A percentile compares a stretch with the other conserved stretches of the same genome.
These are phyloP conservation scores for Helicosporidium sp. DNA, from an alignment of 139 green algal genomes.

Conservation along the genomic window DNA sequence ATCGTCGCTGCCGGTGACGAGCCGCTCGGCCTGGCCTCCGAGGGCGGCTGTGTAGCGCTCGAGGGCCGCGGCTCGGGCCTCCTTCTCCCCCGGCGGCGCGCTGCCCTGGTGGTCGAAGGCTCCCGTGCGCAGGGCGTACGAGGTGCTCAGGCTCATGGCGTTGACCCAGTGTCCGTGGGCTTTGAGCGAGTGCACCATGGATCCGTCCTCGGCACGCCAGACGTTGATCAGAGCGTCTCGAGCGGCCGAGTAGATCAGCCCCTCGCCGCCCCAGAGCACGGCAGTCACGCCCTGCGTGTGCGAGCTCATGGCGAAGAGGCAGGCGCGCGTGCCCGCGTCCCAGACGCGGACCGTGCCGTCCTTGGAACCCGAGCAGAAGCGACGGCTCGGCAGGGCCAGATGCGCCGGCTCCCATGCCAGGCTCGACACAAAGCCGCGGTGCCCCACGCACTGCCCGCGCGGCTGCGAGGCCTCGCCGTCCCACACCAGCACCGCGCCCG, in stretches of 20 bases:
- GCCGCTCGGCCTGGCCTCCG: slow-evolving; percentile 44
- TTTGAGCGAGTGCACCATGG: slow-evolving; percentile 53
- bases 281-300: slow-evolving; percentile 53
- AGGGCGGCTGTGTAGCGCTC: slow-evolving; percentile 42
- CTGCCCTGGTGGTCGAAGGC: slow-evolving; percentile 71
- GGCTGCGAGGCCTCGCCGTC: slow-evolving; percentile 35
- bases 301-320: slow-evolving; percentile 33
- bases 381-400: slow-evolving; percentile 37
- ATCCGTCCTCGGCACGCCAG: slow-evolving; percentile 64
- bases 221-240: slow-evolving; percentile 72
- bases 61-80: slow-evolving; percentile 23
- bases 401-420: slow-evolving; percentile 89
- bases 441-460: slow-evolving; percentile 52
- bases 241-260: slow-evolving; percentile 65
- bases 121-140: slow-evolving; percentile 70
- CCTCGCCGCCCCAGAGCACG: slow-evolving; percentile 83
- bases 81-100: slow-evolving; percentile 19
- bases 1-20: slow-evolving; percentile 89
- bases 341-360: slow-evolving; percentile 60
- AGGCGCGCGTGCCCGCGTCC: slow-evolving; percentile 24
- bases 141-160: slow-evolving; percentile 71
- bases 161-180: slow-evolving; percentile 98
- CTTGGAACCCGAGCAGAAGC: slow-evolving; percentile 57
- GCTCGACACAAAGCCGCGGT: slow-evolving; percentile 82
- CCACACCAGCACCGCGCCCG: slow-evolving; percentile 73